A percentile compares a stretch with the other conserved stretches of the same genome.
phyloP scores from a whole-genome alignment of 306 rosid genomes.

The Benincasa hispida region DNA sequence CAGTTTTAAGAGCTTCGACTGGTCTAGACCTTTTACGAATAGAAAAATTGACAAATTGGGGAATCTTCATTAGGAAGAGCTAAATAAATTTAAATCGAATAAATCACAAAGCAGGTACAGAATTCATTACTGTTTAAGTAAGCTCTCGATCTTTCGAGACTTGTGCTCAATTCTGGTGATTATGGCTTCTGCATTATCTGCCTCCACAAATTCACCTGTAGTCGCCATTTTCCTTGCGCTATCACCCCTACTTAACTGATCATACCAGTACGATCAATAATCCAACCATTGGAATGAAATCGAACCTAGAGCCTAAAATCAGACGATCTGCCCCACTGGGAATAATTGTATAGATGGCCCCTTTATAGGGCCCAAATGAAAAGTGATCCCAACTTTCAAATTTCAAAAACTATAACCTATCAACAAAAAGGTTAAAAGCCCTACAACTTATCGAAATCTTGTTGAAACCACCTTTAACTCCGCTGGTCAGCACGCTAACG shows the following conservation, averaged over 20 bases:
- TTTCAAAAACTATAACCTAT: too few species aligned
- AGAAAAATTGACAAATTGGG: neutral
- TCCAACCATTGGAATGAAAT: neutral
- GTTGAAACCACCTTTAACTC: too few species aligned
- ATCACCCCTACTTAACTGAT: neutral
- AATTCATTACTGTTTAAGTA: constrained; percentile 64
- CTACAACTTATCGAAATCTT: too few species aligned
- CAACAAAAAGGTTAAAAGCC: too few species aligned
- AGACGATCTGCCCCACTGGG: too few species aligned
- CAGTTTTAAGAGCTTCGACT: constrained; percentile 90
- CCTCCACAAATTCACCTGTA: constrained; percentile 46
- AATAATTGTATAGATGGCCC: too few species aligned
- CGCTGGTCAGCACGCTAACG: too few species aligned
- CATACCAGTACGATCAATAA: neutral
- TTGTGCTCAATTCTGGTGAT: constrained; percentile 89
- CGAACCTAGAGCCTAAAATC: neutral
- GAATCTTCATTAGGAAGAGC: neutral
- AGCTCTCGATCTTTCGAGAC: constrained; percentile 84
- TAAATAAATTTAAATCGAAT: neutral
- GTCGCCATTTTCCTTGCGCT: constrained; percentile 36
- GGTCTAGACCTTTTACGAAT: constrained; percentile 48
- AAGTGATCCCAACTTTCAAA: too few species aligned
- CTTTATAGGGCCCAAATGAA: too few species aligned
- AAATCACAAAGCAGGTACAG: neutral
- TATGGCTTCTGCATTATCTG: constrained; percentile 87